Evolutionary conservation across 257 asterid species (phyloP).

Genomic region (Solanum pinnatisectum): DNA sequence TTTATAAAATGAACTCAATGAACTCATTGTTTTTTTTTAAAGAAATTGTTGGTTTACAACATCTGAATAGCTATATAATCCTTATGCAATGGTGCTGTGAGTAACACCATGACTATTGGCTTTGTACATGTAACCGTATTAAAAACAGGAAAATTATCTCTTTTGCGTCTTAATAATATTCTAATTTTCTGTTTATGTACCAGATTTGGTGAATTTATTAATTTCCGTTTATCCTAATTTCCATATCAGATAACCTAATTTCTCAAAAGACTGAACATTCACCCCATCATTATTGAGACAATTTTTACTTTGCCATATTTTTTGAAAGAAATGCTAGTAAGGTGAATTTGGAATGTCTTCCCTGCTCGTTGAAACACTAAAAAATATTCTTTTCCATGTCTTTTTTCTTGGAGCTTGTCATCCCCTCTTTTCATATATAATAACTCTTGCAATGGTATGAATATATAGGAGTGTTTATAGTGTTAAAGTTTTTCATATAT

Average conservation of each 20-base stretch:
- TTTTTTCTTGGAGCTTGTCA: background rate
- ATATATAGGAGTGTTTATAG: background rate
- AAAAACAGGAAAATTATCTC: background rate
- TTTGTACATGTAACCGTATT: background rate
- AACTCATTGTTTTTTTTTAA: background rate
- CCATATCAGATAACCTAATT: background rate
- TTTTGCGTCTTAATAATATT: background rate
- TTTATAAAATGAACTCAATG: background rate
- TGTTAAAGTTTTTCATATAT: background rate
- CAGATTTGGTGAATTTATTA: background rate
- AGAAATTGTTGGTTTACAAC: background rate
- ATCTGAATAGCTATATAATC: background rate
- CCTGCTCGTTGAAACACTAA: background rate
- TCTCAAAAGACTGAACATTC: background rate
- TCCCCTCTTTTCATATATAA: background rate
- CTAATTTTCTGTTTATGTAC: background rate
- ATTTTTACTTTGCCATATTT: background rate
- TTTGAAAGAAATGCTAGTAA: background rate
- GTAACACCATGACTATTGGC: background rate
- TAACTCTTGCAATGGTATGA: background rate
- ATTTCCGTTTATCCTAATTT: background rate
- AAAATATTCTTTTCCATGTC: background rate
- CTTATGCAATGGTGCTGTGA: background rate
- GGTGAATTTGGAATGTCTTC: background rate
- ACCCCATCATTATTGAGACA: background rate